These are phyloP conservation scores for Vicia faba DNA, from an alignment of 306 rosid genomes.

Conservation along the genomic window DNA sequence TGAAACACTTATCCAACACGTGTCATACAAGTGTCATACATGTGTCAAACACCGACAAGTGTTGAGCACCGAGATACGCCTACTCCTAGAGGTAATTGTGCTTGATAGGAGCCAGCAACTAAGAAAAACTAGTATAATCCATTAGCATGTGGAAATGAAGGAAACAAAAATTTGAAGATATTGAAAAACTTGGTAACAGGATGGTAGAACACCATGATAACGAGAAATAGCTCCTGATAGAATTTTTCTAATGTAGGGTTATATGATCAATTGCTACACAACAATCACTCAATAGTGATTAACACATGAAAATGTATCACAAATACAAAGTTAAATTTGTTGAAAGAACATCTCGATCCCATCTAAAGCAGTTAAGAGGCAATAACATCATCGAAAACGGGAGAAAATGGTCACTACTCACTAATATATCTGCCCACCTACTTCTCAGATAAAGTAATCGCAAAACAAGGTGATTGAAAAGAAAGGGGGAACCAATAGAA, in stretches of 20 bases:
- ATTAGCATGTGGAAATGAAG: background rate
- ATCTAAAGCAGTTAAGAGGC: background rate
- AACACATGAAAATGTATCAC: background rate
- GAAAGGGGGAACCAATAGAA: background rate
- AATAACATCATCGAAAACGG: background rate
- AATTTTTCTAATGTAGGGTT: background rate
- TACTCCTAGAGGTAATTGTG: no score
- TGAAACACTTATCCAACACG: no score
- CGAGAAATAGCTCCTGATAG: conserved; percentile 1
- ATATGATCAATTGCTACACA: conserved; percentile 2
- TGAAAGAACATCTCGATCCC: conserved; percentile 22
- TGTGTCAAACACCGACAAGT: no score
- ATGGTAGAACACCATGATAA: conserved; percentile 8
- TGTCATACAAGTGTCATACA: no score
- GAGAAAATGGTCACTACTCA: conserved; percentile 15
- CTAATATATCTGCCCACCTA: conserved; percentile 8
- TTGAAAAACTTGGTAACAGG: conserved; percentile 10
- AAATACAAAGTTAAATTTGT: background rate
- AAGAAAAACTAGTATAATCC: conserved; percentile 4
- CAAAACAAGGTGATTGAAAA: conserved; percentile 5
- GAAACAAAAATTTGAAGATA: conserved; percentile 18
- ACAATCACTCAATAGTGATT: conserved; percentile 21
- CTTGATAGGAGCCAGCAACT: background rate
- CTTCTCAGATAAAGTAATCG: conserved; percentile 24
- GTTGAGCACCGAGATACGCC: no score